phyloP scores from a whole-genome alignment of 441 rosid genomes.

The Gossypium lobatum region DNA sequence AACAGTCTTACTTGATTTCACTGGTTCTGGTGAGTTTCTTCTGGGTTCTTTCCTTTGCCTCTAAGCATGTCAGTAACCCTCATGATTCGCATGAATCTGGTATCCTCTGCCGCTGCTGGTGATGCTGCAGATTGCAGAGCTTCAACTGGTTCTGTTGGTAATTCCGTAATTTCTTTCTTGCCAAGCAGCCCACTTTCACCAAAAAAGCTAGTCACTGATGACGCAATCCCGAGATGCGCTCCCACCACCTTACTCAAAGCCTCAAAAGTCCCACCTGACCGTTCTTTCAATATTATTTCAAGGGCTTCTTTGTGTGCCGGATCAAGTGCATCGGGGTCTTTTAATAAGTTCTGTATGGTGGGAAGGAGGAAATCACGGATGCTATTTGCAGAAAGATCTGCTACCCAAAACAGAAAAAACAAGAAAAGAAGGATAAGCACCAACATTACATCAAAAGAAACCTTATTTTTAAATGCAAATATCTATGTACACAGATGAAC shows the following conservation, averaged over 20 bases:
- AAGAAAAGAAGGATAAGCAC: background rate
- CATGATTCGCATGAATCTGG: conserved; percentile 90
- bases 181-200: conserved; percentile 82
- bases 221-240: conserved; percentile 82
- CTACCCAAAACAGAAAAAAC: conserved; percentile 3
- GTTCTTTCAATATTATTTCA: conserved; percentile 85
- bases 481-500: background rate
- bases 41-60: conserved; percentile 56
- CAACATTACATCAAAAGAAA: background rate
- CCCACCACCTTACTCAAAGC: conserved; percentile 90
- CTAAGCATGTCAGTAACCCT: conserved; percentile 88
- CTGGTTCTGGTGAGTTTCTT: conserved; percentile 45
- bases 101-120: conserved; percentile 54
- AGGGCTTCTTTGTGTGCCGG: conserved; percentile 97
- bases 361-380: conserved; percentile 76
- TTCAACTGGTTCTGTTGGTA: conserved; percentile 39
- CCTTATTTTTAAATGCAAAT: too few species aligned
- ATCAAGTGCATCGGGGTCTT: conserved; percentile 84
- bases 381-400: conserved; percentile 73
- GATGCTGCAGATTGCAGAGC: conserved; percentile 40
- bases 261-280: conserved; percentile 85
- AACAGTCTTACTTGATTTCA: conserved; percentile 20
- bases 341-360: conserved; percentile 72
- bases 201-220: conserved; percentile 83
- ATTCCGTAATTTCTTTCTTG: conserved; percentile 63